Percentiles rank a stretch among this genome's conserved stretches.
phyloP scores from a whole-genome alignment of 1,284 basidiomycete genomes.

The Cutaneotrichosporon cavernicola region DNA sequence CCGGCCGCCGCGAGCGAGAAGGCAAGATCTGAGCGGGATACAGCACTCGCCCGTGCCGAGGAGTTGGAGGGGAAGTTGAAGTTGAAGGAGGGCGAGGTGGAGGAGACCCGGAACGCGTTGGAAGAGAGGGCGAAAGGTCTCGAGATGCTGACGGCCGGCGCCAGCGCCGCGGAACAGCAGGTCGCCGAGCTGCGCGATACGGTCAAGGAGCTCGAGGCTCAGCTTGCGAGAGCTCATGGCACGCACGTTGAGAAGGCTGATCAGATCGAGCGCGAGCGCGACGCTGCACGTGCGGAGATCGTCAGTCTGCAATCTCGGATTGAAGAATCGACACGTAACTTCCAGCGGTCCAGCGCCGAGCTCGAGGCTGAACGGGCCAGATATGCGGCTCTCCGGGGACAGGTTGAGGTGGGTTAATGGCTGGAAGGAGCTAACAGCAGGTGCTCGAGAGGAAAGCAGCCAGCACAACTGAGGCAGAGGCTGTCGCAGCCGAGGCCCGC shows the following conservation, averaged over 20 bases:
- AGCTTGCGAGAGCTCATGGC: constrained; percentile 21
- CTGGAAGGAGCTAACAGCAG: background rate
- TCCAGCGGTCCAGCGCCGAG: constrained; percentile 28
- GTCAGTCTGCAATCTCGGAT: constrained; percentile 22
- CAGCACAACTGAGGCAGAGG: constrained; percentile 15
- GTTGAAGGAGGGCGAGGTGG: constrained; percentile 15
- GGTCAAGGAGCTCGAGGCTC: constrained; percentile 27
- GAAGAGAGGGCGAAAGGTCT: constrained; percentile 14
- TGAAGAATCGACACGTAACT: constrained; percentile 8
- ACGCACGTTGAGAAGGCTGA: constrained; percentile 17
- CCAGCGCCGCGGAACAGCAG: background rate
- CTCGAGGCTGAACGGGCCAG: constrained; percentile 14
- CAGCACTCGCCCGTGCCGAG: constrained; percentile 5
- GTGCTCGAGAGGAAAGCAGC: background rate
- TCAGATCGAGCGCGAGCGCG: constrained; percentile 31
- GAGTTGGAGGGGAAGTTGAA: constrained; percentile 6
- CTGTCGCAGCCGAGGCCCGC: background rate
- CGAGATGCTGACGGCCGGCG: background rate
- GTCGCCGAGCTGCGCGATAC: constrained; percentile 12
- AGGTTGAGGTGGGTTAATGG: constrained; percentile 22
- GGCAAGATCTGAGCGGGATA: constrained; percentile 18
- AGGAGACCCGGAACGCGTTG: background rate
- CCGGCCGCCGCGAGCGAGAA: constrained; percentile 32
- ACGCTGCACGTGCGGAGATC: constrained; percentile 27
- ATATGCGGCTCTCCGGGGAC: background rate